Evolutionary conservation across 192 early-diverging fungal species (phyloP).

Genomic region (Obelidium mucronatum): DNA sequence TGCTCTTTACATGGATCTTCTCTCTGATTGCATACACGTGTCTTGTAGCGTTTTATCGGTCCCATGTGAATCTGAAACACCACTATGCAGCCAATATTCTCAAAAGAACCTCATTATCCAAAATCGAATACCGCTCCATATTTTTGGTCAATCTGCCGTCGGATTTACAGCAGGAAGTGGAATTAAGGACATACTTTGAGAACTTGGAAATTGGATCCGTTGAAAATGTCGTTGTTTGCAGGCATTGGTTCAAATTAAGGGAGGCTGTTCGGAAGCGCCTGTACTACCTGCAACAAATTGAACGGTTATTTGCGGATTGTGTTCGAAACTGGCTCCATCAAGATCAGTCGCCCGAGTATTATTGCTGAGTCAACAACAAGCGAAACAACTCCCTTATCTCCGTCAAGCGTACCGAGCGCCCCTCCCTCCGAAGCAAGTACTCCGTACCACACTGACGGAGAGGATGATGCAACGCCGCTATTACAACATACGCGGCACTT

Average conservation of each 20-base stretch:
- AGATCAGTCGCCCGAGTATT: not conserved
- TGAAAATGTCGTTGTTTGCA: constrained; percentile 61
- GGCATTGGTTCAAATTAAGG: constrained; percentile 61
- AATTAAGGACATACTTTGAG: constrained; percentile 60
- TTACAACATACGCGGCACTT: constrained; percentile 29
- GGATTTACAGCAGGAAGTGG: constrained; percentile 59
- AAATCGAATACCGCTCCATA: constrained; percentile 60
- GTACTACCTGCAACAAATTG: constrained; percentile 51
- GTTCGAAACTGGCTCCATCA: not conserved
- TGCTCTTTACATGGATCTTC: constrained; percentile 62
- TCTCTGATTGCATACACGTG: constrained; percentile 54
- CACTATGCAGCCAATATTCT: constrained; percentile 54
- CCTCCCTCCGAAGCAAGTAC: too few species aligned
- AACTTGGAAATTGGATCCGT: constrained; percentile 56
- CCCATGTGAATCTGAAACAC: constrained; percentile 51
- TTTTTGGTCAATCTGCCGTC: constrained; percentile 60
- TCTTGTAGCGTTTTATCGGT: constrained; percentile 57
- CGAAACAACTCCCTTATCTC: too few species aligned
- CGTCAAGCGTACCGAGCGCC: too few species aligned
- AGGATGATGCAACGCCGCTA: too few species aligned
- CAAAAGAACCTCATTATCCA: constrained; percentile 49
- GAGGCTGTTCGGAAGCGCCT: constrained; percentile 51
- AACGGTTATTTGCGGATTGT: constrained; percentile 44
- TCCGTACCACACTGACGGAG: too few species aligned
- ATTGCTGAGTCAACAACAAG: too few species aligned